Evolutionary conservation across 495 filamentous ascomycete genomes (phyloP).

Genomic region (Penicillium lividum): DNA sequence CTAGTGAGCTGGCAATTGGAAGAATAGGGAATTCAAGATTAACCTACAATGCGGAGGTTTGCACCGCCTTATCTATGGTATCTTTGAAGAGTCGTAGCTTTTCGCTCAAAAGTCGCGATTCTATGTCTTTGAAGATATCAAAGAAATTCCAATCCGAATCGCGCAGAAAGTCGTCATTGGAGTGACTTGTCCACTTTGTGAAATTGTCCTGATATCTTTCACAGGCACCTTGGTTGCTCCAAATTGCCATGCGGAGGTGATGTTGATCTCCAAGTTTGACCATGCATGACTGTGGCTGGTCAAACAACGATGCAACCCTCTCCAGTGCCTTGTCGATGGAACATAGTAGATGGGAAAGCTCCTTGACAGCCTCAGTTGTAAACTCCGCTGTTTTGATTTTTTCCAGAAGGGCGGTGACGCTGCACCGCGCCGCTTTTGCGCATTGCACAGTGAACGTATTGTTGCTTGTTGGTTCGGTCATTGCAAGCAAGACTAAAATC

Average conservation of each 20-base stretch:
- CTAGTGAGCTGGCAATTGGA: background rate
- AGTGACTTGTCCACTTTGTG: constrained; percentile 4
- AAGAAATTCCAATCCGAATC: constrained; percentile 2
- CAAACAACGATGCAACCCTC: background rate
- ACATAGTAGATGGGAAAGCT: constrained; percentile 5
- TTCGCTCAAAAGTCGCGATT: constrained; percentile 3
- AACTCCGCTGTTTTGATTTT: constrained; percentile 4
- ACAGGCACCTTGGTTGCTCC: constrained; percentile 6
- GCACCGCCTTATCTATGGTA: constrained; percentile 4
- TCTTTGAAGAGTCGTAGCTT: constrained; percentile 1
- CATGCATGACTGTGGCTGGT: constrained; percentile 1
- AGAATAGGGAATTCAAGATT: background rate
- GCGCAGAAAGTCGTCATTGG: background rate
- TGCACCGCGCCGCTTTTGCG: constrained; percentile 5
- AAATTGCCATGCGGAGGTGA: constrained; percentile 9
- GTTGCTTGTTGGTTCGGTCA: constrained; percentile 5
- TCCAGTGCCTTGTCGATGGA: constrained; percentile 4
- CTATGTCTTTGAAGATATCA: constrained; percentile 4
- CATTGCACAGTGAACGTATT: constrained; percentile 1
- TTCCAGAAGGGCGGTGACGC: constrained; percentile 3
- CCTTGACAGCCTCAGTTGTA: constrained; percentile 6
- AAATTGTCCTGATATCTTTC: constrained; percentile 8
- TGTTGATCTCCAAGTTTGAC: constrained; percentile 3
- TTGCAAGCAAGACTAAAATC: background rate
- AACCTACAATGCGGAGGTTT: constrained; percentile 6